A percentile compares a stretch with the other conserved stretches of the same genome.
Evolutionary conservation across 2,329 filamentous ascomycete species (phyloP).

Genomic region (Sclerotinia minor): DNA sequence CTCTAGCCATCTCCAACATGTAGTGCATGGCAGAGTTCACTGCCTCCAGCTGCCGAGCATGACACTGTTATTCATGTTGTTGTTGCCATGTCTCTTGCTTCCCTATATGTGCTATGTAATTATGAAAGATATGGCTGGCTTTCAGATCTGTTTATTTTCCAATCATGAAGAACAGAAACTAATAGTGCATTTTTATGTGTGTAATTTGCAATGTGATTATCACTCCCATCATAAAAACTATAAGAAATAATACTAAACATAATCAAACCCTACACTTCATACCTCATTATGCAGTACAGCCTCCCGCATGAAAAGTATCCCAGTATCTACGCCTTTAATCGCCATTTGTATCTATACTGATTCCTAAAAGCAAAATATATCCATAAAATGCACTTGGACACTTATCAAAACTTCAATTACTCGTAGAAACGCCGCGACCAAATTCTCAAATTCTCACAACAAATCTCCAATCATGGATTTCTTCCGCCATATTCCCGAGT

Average conservation of each 20-base stretch:
- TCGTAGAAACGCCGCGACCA: too few species aligned
- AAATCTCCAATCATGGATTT: too few species aligned
- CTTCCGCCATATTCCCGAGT: background rate
- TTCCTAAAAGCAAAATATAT: too few species aligned
- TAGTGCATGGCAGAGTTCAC: too few species aligned
- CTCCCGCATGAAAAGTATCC: background rate
- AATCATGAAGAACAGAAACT: background rate
- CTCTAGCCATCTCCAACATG: background rate
- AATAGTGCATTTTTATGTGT: background rate
- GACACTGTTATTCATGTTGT: background rate
- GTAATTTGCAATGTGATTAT: background rate
- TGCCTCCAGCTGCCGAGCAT: background rate
- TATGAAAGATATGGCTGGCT: too few species aligned
- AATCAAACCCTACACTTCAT: too few species aligned
- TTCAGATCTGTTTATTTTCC: background rate
- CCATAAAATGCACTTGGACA: background rate
- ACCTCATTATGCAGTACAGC: background rate
- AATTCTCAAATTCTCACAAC: background rate
- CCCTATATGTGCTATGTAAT: background rate
- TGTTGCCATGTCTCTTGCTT: background rate
- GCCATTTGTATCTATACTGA: background rate
- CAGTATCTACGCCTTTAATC: background rate
- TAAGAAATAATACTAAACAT: background rate
- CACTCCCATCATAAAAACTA: background rate
- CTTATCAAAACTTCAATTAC: background rate